These are phyloP conservation scores for Dryas octopetala DNA, from an alignment of 306 rosid genomes.

Conservation along the genomic window DNA sequence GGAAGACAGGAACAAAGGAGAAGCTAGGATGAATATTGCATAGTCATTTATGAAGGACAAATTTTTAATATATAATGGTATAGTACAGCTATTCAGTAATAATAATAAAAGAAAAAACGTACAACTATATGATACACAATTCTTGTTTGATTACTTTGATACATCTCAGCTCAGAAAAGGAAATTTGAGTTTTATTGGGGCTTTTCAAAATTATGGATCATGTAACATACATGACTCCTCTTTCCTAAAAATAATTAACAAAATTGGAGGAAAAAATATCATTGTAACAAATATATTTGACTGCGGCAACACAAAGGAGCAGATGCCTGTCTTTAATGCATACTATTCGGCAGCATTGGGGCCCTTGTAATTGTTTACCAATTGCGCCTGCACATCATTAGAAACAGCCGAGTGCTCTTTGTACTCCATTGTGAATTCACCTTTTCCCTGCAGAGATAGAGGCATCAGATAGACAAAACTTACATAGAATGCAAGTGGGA, in stretches of 20 bases:
- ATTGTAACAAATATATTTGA: neutral
- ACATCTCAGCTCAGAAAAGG: conserved; percentile 18
- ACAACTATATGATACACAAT: conserved; percentile 17
- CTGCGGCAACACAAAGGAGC: conserved; percentile 14
- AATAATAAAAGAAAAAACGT: neutral
- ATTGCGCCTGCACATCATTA: conserved; percentile 77
- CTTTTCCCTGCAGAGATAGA: conserved; percentile 73
- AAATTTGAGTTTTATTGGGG: conserved; percentile 25
- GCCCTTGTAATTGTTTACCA: conserved; percentile 72
- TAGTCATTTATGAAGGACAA: neutral
- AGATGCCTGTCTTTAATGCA: conserved; percentile 5
- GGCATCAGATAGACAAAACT: neutral
- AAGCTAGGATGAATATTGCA: too few species aligned
- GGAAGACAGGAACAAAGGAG: too few species aligned
- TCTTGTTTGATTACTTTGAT: conserved; percentile 11
- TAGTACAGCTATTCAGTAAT: neutral
- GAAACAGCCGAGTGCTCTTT: conserved; percentile 86
- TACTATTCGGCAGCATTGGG: conserved; percentile 44
- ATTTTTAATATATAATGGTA: neutral
- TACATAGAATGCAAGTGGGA: neutral
- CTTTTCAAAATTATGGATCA: conserved; percentile 47
- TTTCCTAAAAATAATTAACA: neutral
- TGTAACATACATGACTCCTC: neutral
- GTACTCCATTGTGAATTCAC: conserved; percentile 99
- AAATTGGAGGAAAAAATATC: conserved; percentile 8